These are phyloP conservation scores for Kodamaea laetipori DNA, from an alignment of 805 yeast species.

Conservation along the genomic window DNA sequence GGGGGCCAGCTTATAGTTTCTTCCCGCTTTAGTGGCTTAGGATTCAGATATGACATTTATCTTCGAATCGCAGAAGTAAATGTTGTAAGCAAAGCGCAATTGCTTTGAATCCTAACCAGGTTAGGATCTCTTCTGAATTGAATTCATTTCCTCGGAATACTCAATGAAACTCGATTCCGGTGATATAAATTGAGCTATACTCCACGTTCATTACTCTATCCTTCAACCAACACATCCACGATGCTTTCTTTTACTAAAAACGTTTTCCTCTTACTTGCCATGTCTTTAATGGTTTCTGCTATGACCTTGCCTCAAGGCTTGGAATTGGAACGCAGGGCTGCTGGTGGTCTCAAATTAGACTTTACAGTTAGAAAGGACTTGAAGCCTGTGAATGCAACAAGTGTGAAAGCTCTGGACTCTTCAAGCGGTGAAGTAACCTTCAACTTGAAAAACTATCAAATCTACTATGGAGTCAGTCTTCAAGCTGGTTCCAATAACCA, in stretches of 20 bases:
- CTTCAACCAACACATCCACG: neutral
- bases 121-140: too few species aligned
- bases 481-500: conserved; percentile 16
- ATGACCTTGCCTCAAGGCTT: conserved; percentile 1
- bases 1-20: too few species aligned
- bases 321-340: conserved; percentile 7
- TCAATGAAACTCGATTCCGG: too few species aligned
- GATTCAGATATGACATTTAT: too few species aligned
- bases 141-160: too few species aligned
- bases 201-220: neutral
- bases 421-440: neutral
- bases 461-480: conserved; percentile 13
- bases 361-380: conserved; percentile 6
- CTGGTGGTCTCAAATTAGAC: conserved; percentile 13
- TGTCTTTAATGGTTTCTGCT: conserved; percentile 7
- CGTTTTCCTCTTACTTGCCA: conserved; percentile 9
- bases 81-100: too few species aligned
- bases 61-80: too few species aligned
- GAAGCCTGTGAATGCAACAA: neutral
- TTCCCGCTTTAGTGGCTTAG: too few species aligned
- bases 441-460: conserved; percentile 9
- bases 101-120: too few species aligned
- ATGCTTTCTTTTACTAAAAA: conserved; percentile 10
- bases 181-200: neutral
- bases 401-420: neutral